Evolutionary conservation across 2,329 filamentous ascomycete species (phyloP), one percentile per base, ranked within the genome.

Genomic region (Teratosphaeriaceae sp.): DNA sequence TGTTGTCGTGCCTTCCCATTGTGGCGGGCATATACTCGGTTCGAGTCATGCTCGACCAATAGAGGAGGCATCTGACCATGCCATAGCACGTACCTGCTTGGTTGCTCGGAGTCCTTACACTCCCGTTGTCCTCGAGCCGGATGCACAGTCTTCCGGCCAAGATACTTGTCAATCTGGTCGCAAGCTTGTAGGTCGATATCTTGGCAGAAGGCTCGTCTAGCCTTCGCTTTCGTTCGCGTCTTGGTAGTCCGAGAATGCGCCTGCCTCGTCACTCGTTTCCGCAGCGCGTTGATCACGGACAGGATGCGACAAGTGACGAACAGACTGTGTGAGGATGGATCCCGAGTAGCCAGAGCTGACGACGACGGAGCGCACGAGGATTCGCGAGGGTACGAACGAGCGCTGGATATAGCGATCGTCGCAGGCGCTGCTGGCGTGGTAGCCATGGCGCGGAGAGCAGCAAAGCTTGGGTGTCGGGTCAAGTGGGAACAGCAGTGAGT

Each of bases 291-390:
- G 51, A 67, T 57, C 49, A 66, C 57, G 51, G 62, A 59, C 40
- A 67, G 52, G 42, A 66, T 57, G 48, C 60, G 60, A 50, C 63
- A 60, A 21, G 63, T 61, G 42, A 66, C 55, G 52, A 60, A 54
- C 41, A 67, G 53, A 46, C 54, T 59, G 19, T 51, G 41, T 6
- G 22, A 42, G 23, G 38, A 38, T n/a, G n/a, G n/a, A n/a, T n/a
- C n/a, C n/a, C n/a, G n/a, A n/a, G n/a, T n/a, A n/a, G n/a, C n/a
- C n/a, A n/a, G n/a, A n/a, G n/a, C n/a, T n/a, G 31, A 31, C 19
- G 48, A 19, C 40, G 41, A 23, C 7, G 37, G 22, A 15, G 41
- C 3, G 3, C 5, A 18, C n/a, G 24, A 8, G n/a, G n/a, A 27
- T n/a, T n/a, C n/a, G n/a, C n/a, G n/a, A n/a, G n/a, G n/a, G n/a